These are phyloP conservation scores for Linnemannia schmuckeri DNA, from an alignment of 192 early-diverging fungal genomes.

Conservation along the genomic window DNA sequence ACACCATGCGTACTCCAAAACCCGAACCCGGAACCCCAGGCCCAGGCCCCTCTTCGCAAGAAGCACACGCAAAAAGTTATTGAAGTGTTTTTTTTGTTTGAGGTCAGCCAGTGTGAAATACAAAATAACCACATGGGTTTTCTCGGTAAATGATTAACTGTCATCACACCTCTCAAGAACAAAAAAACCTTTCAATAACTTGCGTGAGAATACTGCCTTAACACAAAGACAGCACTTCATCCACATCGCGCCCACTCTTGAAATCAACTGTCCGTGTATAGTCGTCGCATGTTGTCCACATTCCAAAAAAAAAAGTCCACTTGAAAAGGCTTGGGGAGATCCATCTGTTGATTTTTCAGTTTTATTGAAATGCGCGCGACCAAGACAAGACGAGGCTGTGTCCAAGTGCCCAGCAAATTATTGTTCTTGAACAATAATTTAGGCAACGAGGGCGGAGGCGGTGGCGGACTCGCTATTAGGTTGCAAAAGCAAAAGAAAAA, in stretches of 20 bases:
- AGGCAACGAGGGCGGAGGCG: conserved; percentile 86
- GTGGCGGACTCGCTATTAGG: conserved; percentile 80
- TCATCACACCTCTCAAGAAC: conserved; percentile 45
- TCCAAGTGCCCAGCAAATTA: conserved; percentile 4
- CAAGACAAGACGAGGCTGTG: conserved; percentile 14
- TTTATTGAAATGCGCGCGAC: conserved; percentile 51
- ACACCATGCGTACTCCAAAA: no score
- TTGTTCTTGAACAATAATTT: conserved; percentile 59
- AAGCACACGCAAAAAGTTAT: no score
- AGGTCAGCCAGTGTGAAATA: conserved; percentile 56
- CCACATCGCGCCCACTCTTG: background rate
- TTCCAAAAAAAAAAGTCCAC: background rate
- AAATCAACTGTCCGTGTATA: no score
- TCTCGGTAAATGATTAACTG: conserved; percentile 37
- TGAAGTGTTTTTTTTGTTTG: conserved; percentile 1
- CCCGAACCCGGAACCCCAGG: background rate
- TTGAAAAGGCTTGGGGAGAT: background rate
- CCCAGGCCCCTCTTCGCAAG: background rate
- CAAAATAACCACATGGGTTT: conserved; percentile 53
- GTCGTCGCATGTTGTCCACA: no score
- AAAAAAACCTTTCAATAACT: background rate
- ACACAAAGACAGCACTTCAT: background rate
- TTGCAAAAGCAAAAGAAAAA: conserved; percentile 7
- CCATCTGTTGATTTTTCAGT: background rate
- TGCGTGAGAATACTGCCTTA: background rate